Percentiles rank a stretch among this genome's conserved stretches.
Evolutionary conservation across 306 rosid genomes (phyloP).

Genomic region (Vigna nakashimae): DNA sequence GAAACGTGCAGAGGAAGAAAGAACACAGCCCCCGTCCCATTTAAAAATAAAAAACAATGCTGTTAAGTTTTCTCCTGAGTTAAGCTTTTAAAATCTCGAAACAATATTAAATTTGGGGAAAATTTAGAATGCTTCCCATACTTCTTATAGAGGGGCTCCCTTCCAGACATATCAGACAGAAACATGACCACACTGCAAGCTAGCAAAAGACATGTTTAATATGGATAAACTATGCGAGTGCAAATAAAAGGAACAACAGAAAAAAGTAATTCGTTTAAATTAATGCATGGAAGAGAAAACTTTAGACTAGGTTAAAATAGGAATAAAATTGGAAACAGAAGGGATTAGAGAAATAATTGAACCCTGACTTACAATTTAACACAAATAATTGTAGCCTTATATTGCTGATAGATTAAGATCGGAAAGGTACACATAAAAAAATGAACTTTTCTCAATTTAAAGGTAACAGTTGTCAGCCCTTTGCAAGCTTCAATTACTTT

Average conservation of each 20-base stretch:
- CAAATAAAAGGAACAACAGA: not conserved
- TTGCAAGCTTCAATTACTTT: conserved; percentile 1
- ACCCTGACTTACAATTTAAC: conserved; percentile 13
- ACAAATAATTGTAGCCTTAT: not conserved
- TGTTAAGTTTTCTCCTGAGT: conserved; percentile 39
- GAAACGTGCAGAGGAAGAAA: conserved; percentile 40
- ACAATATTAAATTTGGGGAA: conserved; percentile 17
- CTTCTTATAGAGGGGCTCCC: conserved; percentile 95
- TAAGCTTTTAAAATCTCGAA: conserved; percentile 21
- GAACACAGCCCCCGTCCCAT: conserved; percentile 6
- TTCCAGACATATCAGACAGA: conserved; percentile 98
- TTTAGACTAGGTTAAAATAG: not conserved
- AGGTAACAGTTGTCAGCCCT: not conserved
- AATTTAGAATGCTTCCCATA: conserved; percentile 49
- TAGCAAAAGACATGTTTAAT: conserved; percentile 68
- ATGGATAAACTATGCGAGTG: conserved; percentile 39
- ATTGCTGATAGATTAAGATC: not conserved
- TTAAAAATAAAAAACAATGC: not conserved
- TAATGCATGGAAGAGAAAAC: conserved; percentile 33
- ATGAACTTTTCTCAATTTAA: not conserved
- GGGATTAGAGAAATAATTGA: conserved; percentile 27
- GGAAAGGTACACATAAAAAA: not conserved
- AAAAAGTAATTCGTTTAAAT: not conserved
- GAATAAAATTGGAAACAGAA: not conserved
- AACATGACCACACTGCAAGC: conserved; percentile 95